phyloP scores from a whole-genome alignment of 768 basidiomycete genomes.

The button mushroom (Agaricus bisporus) region DNA sequence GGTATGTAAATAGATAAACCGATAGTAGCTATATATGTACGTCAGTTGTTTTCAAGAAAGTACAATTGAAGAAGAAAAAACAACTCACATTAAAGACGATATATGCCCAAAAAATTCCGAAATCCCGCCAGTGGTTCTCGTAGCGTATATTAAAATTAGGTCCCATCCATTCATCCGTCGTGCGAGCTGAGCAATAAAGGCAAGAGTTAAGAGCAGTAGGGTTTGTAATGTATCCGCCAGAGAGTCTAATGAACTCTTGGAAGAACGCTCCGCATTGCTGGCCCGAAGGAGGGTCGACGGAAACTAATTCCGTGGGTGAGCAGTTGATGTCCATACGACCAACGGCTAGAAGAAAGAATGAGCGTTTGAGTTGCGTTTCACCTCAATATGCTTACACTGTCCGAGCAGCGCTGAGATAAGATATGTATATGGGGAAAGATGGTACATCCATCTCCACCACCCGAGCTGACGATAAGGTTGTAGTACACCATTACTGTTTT shows the following conservation, averaged over 20 bases:
- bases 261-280: constrained; percentile 52
- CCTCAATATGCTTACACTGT: constrained; percentile 28
- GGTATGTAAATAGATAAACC: constrained; percentile 47
- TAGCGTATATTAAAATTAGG: constrained; percentile 58
- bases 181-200: constrained; percentile 46
- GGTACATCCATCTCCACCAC: constrained; percentile 75
- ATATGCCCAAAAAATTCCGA: constrained; percentile 45
- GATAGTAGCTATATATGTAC: constrained; percentile 30
- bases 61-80: not conserved
- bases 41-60: not conserved
- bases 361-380: constrained; percentile 19
- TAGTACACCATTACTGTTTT: constrained; percentile 55
- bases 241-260: constrained; percentile 36
- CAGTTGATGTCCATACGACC: constrained; percentile 49
- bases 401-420: constrained; percentile 44
- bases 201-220: constrained; percentile 44
- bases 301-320: constrained; percentile 52
- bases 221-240: constrained; percentile 59
- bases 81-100: constrained; percentile 38
- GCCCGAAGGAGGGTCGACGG: constrained; percentile 51
- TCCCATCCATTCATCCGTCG: constrained; percentile 51
- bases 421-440: constrained; percentile 45
- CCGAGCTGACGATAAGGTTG: constrained; percentile 57
- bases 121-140: constrained; percentile 42
- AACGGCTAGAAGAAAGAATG: constrained; percentile 33